Base-by-base conservation (phyloP, 257 asterid species). In the Solanum ossicruentum region DNA sequence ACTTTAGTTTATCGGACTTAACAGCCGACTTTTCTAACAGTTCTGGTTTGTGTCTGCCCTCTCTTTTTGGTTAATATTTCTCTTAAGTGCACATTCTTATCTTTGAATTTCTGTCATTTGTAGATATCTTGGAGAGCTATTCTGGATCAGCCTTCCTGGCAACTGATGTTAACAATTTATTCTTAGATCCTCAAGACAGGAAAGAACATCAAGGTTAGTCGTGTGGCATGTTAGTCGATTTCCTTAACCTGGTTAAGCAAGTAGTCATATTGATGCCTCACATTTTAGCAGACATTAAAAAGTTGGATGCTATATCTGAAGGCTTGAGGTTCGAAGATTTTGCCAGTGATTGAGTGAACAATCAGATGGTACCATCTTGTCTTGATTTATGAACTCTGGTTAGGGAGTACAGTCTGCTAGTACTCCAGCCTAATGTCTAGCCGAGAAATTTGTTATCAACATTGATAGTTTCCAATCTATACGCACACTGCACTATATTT, bases 1-100 rank as follows among this genome's bases (percentile, higher is more conserved):
- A 91, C 89, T 96, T 96, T 90, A 94, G 99, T 85, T 89, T 95
- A 80, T 93, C 99, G 4, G 98, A 95, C 87, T 84, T 96, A 91
- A 90, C 98, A 49, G 95, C 95, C 18, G 98, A 93, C 86, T 93
- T 93, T 87, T 88, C 98, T 45, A 93, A 92, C 85, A 90, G 97
- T 86, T 87, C 91, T 18, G 98, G 98, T 95, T 80, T 23, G 87
- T 88, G 54, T 79, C 49, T 83, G 47, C 83, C 69, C 84, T 57
- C 72, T 87, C 41, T 83, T 71, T 73, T 58, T 11, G 20, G 28
- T 56, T 39, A 20, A 54, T 88, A 71, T 66, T 85, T 55, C 21
- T 47, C 41, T 13, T n/a, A 15, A 71, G 17, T 36, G 12, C 12
- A 16, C 16, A 61, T 41, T 23, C 55, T 39, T 75, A 69, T 84